A percentile compares a stretch with the other conserved stretches of the same genome.
These are phyloP conservation scores for Mycena floridula DNA, from an alignment of 768 basidiomycete genomes.

Conservation along the genomic window DNA sequence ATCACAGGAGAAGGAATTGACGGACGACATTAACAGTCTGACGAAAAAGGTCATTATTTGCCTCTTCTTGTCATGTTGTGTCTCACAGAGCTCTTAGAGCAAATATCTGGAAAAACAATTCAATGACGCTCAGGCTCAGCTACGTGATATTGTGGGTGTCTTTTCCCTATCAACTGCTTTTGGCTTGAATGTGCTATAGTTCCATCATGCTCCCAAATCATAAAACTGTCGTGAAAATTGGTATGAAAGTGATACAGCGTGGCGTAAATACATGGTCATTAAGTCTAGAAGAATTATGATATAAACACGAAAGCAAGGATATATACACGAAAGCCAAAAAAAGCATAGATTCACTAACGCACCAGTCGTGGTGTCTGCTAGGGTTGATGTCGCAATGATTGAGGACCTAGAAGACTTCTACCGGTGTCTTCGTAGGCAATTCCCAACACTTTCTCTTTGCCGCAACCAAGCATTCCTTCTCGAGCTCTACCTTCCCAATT, in stretches of 20 bases:
- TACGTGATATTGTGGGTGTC: conserved; percentile 75
- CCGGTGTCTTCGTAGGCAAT: conserved; percentile 61
- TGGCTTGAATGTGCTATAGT: no score
- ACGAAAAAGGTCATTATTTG: conserved; percentile 71
- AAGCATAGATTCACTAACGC: no score
- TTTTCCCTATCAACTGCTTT: neutral
- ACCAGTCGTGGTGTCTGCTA: no score
- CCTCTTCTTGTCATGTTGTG: neutral
- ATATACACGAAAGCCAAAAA: no score
- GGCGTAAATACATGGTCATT: no score
- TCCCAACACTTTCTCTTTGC: conserved; percentile 51
- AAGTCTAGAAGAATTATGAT: no score
- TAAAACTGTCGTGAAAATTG: no score
- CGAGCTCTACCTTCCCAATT: conserved; percentile 42
- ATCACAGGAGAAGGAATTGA: conserved; percentile 71
- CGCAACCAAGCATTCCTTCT: conserved; percentile 46
- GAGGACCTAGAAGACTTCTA: conserved; percentile 41
- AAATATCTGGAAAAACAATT: conserved; percentile 94
- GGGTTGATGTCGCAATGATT: no score
- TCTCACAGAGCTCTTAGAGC: conserved; percentile 36
- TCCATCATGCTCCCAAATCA: conserved; percentile 39
- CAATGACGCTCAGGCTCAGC: conserved; percentile 80
- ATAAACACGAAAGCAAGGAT: no score
- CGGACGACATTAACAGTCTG: conserved; percentile 76
- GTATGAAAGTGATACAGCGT: no score